Base-by-base conservation (phyloP, 768 basidiomycete species). In the Tephrocybe rancida region DNA sequence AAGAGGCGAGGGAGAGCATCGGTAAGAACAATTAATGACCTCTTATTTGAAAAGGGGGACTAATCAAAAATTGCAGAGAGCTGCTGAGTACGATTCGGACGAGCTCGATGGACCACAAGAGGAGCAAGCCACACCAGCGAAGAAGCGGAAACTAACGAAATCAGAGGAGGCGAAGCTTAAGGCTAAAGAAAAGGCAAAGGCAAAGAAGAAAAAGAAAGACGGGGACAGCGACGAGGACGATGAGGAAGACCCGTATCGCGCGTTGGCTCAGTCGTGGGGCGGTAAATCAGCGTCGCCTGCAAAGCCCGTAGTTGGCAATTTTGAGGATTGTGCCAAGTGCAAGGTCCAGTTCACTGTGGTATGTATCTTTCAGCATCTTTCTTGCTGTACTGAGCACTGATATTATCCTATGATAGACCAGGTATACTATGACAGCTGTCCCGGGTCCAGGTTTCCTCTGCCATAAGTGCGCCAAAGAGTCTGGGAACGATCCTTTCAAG, bases 291-390 rank as follows among this genome's bases (percentile, higher is more conserved):
- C 60, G 30, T 71, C 57, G 14, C 58, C 59, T 9, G 29, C 51
- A 44, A 87, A 87, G 54, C 90, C 88, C 1, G 75, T 87, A 3
- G 76, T 87, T 3, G 96, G 96, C 1, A 85, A 84, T 58, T 89
- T 95, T 50, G 86, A 86, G 59, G 73, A 79, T 6, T 99, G 97
- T 64, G 90, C 85, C 1, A 80, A 81, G 50, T 99, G 96, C 67
- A 77, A 80, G 46, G 87, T 89, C 54, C 84, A 87, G 60, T 97
- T 96, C 66, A 92, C 92, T 14, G 90, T 95, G 64, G 96, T 97
- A 68, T 52, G 86, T 79, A 14, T 25, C 11, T 5, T 26, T 26
- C 29, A 30, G n/a, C n/a, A 10, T 13, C 46, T 29, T 53, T 5
- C 45, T n/a, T 56, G 47, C 19, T 9, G 13, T n/a, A 10, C 16